These are phyloP conservation scores for Vanilla planifolia DNA, from an alignment of 106 monocot species.

Conservation along the genomic window DNA sequence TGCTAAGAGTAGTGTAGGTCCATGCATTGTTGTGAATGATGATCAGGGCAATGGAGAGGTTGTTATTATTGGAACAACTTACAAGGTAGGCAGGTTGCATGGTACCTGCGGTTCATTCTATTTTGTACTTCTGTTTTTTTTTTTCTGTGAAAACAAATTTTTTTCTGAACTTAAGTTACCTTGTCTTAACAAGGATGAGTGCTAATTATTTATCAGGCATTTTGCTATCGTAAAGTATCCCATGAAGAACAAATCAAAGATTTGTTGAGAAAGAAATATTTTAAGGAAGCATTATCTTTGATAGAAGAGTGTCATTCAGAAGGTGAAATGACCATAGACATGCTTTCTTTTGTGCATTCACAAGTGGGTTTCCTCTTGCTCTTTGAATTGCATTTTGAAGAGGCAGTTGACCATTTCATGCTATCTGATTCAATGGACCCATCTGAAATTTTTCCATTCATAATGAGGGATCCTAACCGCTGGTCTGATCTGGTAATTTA, in stretches of 20 bases:
- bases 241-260: slow-evolving; percentile 94
- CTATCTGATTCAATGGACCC: slow-evolving; percentile 89
- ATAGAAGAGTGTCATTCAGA: slow-evolving; percentile 67
- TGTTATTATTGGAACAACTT: slow-evolving; percentile 51
- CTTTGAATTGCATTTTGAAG: slow-evolving; percentile 93
- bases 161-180: neutral
- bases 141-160: no score
- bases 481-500: slow-evolving; percentile 81
- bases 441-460: slow-evolving; percentile 92
- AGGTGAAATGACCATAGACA: slow-evolving; percentile 73
- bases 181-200: neutral
- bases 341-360: slow-evolving; percentile 96
- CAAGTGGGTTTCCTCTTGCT: slow-evolving; percentile 93
- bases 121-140: neutral
- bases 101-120: neutral
- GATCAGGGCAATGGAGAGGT: slow-evolving; percentile 46
- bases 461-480: slow-evolving; percentile 90
- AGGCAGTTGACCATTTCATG: slow-evolving; percentile 93
- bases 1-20: slow-evolving; percentile 28
- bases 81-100: slow-evolving; percentile 61
- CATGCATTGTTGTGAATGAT: slow-evolving; percentile 43
- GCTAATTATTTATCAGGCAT: slow-evolving; percentile 33
- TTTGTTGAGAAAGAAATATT: slow-evolving; percentile 75
- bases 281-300: slow-evolving; percentile 59
- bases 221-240: slow-evolving; percentile 61